A percentile compares a stretch with the other conserved stretches of the same genome.
These are phyloP conservation scores for Cinnamomum chago DNA, from an alignment of 164 flowering plant species.

Conservation along the genomic window DNA sequence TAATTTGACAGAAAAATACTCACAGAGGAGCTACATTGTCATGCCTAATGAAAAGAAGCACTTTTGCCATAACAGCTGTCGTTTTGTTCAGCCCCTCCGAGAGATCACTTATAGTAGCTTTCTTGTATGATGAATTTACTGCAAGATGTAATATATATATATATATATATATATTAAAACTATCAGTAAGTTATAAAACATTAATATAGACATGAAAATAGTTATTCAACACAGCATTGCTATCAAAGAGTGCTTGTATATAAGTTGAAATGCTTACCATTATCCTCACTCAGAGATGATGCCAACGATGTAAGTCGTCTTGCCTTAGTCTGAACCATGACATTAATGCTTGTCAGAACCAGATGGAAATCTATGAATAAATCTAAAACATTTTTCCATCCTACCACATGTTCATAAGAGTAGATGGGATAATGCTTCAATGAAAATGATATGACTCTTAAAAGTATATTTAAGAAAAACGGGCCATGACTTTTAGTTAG, in stretches of 20 bases:
- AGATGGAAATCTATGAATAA: neutral
- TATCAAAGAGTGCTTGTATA: neutral
- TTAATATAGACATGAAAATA: neutral
- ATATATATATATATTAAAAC: neutral
- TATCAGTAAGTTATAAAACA: neutral
- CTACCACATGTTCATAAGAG: neutral
- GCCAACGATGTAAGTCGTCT: constrained; percentile 52
- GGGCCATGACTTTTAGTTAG: neutral
- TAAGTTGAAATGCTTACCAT: constrained; percentile 39
- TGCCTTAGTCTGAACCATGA: constrained; percentile 45
- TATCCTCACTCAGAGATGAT: constrained; percentile 42
- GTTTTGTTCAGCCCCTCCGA: constrained; percentile 66
- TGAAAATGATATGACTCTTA: neutral
- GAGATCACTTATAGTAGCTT: constrained; percentile 43
- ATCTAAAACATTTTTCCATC: too few species aligned
- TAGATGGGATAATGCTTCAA: neutral
- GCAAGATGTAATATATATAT: constrained; percentile 1
- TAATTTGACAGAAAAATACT: constrained; percentile 22
- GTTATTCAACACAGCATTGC: neutral
- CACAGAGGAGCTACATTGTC: constrained; percentile 68
- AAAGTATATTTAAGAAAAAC: neutral
- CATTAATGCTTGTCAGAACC: neutral
- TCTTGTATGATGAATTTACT: constrained; percentile 59
- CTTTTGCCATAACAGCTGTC: constrained; percentile 60
- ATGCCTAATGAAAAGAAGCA: constrained; percentile 57